phyloP scores from a whole-genome alignment of 176 grass and related monocot genomes.

The Carex littledalei region DNA sequence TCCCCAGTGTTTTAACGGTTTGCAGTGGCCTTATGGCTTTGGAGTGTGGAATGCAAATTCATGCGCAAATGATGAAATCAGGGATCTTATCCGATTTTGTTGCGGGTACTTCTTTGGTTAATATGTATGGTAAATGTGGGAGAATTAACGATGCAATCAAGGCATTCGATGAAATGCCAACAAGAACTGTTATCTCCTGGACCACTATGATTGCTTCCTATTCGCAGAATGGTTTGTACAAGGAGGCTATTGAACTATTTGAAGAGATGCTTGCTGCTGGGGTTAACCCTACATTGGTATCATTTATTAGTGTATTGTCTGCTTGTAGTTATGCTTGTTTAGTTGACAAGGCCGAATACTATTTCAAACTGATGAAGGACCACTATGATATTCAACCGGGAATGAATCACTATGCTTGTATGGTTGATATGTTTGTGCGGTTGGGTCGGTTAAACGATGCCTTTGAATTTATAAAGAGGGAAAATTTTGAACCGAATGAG shows the following conservation, averaged over 20 bases:
- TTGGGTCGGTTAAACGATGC: conserved; percentile 66
- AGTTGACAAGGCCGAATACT: conserved; percentile 55
- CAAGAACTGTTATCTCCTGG: conserved; percentile 64
- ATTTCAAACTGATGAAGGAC: conserved; percentile 68
- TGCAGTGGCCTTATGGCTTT: conserved; percentile 75
- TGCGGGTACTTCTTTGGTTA: conserved; percentile 70
- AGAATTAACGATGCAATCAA: conserved; percentile 51
- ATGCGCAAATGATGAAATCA: conserved; percentile 63
- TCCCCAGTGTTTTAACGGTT: conserved; percentile 67
- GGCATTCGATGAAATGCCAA: conserved; percentile 68
- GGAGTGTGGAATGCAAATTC: conserved; percentile 71
- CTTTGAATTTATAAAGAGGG: conserved; percentile 55
- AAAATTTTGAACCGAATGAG: conserved; percentile 52
- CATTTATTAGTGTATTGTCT: conserved; percentile 78
- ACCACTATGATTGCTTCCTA: conserved; percentile 82
- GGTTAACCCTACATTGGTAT: conserved; percentile 59
- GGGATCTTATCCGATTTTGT: conserved; percentile 72
- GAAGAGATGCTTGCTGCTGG: conserved; percentile 75
- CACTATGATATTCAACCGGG: conserved; percentile 59
- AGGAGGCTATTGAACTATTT: conserved; percentile 69
- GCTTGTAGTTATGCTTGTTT: conserved; percentile 75
- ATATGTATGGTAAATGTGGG: conserved; percentile 93
- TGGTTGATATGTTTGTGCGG: conserved; percentile 77
- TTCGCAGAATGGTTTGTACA: conserved; percentile 65
- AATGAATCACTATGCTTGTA: conserved; percentile 76